Base-by-base conservation (phyloP, 768 basidiomycete species). In the Mycena rosella region DNA sequence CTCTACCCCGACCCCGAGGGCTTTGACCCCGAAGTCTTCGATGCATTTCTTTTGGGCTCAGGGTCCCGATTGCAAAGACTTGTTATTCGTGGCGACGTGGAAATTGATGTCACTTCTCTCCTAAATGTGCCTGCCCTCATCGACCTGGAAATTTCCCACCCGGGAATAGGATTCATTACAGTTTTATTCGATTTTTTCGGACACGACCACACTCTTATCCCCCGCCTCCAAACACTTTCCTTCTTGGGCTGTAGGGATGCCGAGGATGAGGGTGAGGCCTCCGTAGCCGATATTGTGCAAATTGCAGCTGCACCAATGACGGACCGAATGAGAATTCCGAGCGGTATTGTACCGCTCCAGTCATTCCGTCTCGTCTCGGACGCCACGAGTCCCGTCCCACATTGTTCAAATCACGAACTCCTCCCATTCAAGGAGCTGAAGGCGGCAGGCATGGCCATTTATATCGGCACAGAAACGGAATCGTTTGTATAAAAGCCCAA, bases 161-260 rank as follows among this genome's bases (percentile, higher is more conserved):
- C 52, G 8, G 1, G 17, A 10, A 0, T 3, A 8, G 8, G 6
- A 4, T 66, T 47, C 18, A 1, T 29, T 10, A 1, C 2, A 1
- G 5, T 24, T 14, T 55, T 66, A 26, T 60, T 53, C 52, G 32
- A 47, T 1, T 3, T 54, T 4, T 55, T 66, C 18, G 51, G 51
- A 18, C 4, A n/a, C 6, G n/a, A 36, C 36, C 4, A 32, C 3
- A 22, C 9, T 15, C 10, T 60, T 15, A 20, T 66, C 10, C 65
- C 65, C 11, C 30, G 36, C 8, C 57, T 66, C 20, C 52, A 48
- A 14, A 27, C 10, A 10, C 65, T 66, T 36, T 45, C 58, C 13
- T 54, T 66, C n/a, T 11, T 64, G 26, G 22, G 30, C n/a, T n/a
- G n/a, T n/a, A n/a, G n/a, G n/a, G n/a, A 11, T 66, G 65, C 27